Evolutionary conservation across 2,329 filamentous ascomycete genomes (phyloP).

Genomic region (Cercospora sp.): DNA sequence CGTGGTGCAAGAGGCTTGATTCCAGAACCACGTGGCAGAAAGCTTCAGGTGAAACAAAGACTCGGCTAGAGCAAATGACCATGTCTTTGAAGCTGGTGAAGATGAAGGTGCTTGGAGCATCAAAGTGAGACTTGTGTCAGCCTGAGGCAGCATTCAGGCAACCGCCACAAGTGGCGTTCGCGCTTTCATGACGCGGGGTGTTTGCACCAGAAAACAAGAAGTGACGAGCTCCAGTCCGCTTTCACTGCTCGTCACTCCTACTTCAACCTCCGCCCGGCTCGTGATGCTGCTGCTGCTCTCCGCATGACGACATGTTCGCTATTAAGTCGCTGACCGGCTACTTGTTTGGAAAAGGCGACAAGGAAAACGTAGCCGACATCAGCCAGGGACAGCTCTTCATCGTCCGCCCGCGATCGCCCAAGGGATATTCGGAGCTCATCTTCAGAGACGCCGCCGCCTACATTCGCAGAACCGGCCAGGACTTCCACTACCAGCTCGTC

Average conservation of each 20-base stretch:
- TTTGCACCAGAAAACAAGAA: not conserved
- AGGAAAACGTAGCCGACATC: conserved; percentile 92
- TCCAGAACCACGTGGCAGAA: not conserved
- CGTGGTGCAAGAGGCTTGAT: not conserved
- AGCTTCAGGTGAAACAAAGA: not conserved
- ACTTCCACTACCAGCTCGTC: conserved; percentile 96
- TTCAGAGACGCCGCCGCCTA: conserved; percentile 95
- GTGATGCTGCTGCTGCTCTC: not conserved
- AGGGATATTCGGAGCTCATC: conserved; percentile 95
- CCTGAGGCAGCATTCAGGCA: not conserved
- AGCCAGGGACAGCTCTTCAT: conserved; percentile 96
- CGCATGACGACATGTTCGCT: conserved; percentile 35
- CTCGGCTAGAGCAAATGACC: not conserved
- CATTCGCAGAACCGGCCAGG: conserved; percentile 88
- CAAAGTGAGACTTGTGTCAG: not conserved
- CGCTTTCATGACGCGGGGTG: not conserved
- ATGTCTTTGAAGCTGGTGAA: not conserved
- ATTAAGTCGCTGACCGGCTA: conserved; percentile 61
- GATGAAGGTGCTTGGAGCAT: not conserved
- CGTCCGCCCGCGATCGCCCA: conserved; percentile 89
- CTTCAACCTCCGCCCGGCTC: not conserved
- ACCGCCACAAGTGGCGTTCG: conserved; percentile 2
- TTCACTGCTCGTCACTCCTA: not conserved
- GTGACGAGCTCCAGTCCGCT: not conserved
- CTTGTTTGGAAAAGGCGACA: conserved; percentile 83